These are phyloP conservation scores for Petunia hybrid DNA, from an alignment of 305 asterid genomes.

Conservation along the genomic window DNA sequence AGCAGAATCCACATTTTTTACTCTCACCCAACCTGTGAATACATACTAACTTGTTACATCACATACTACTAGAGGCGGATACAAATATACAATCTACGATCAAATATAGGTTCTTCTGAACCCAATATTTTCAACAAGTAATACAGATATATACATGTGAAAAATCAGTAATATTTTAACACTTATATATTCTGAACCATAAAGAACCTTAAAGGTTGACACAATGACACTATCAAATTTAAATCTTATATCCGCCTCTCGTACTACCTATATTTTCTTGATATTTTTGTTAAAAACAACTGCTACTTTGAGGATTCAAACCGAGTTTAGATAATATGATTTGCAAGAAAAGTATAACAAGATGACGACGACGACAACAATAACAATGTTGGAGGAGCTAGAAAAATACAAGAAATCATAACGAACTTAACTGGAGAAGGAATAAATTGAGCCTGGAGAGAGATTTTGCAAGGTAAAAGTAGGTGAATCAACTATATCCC, in stretches of 20 bases:
- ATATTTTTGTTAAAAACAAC: not conserved
- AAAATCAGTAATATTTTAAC: no score
- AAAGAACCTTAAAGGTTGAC: no score
- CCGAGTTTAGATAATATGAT: not conserved
- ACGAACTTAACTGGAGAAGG: constrained; percentile 67
- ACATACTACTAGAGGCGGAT: not conserved
- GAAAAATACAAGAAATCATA: not conserved
- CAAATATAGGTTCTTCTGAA: no score
- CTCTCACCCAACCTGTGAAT: constrained; percentile 72
- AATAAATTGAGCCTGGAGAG: constrained; percentile 48
- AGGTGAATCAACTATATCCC: constrained; percentile 35
- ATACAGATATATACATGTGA: no score
- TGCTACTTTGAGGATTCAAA: not conserved
- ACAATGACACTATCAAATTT: no score
- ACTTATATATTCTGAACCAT: no score
- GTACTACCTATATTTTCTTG: not conserved
- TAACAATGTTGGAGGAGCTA: not conserved
- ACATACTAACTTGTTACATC: not conserved
- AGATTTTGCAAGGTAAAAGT: constrained; percentile 54
- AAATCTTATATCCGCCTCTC: no score
- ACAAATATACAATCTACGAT: no score
- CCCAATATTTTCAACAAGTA: no score
- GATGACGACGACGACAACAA: not conserved
- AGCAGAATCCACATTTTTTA: constrained; percentile 42
- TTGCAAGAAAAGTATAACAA: not conserved